These are phyloP conservation scores for Trametes sanguinea DNA, from an alignment of 768 basidiomycete genomes.

Conservation along the genomic window DNA sequence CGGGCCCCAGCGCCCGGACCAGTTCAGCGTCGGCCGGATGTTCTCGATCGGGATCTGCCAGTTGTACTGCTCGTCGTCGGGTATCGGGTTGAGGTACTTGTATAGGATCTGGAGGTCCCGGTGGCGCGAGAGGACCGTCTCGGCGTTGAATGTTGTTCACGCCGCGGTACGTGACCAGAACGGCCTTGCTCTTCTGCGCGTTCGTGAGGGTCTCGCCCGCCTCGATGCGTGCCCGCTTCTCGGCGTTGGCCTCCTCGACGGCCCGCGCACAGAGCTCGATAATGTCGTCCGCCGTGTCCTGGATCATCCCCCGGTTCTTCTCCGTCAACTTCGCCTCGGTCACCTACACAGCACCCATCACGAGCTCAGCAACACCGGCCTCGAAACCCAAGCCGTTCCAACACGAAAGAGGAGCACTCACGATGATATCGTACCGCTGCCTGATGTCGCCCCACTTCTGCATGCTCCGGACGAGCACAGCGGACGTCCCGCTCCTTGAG, in stretches of 20 bases:
- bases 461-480: slow-evolving; percentile 88
- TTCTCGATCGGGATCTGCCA: slow-evolving; percentile 93
- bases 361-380: neutral
- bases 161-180: slow-evolving; percentile 86
- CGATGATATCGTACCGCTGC: slow-evolving; percentile 91
- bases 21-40: slow-evolving; percentile 91
- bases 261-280: slow-evolving; percentile 82
- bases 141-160: slow-evolving; percentile 97
- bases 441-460: slow-evolving; percentile 98
- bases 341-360: slow-evolving; percentile 50
- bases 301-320: slow-evolving; percentile 92
- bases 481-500: slow-evolving; percentile 97
- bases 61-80: slow-evolving; percentile 65
- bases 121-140: slow-evolving; percentile 89
- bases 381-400: neutral
- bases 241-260: slow-evolving; percentile 80
- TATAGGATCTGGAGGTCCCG: slow-evolving; percentile 88
- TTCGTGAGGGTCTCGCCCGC: slow-evolving; percentile 89
- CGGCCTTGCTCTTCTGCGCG: slow-evolving; percentile 96
- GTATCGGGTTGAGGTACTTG: slow-evolving; percentile 69
- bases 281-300: slow-evolving; percentile 90
- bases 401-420: slow-evolving; percentile 46
- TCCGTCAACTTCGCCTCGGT: slow-evolving; percentile 86
- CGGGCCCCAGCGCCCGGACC: slow-evolving; percentile 94
- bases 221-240: slow-evolving; percentile 72